These are phyloP conservation scores for Trichocomaceae sp. DNA, from an alignment of 2,329 filamentous ascomycete species.

Conservation along the genomic window DNA sequence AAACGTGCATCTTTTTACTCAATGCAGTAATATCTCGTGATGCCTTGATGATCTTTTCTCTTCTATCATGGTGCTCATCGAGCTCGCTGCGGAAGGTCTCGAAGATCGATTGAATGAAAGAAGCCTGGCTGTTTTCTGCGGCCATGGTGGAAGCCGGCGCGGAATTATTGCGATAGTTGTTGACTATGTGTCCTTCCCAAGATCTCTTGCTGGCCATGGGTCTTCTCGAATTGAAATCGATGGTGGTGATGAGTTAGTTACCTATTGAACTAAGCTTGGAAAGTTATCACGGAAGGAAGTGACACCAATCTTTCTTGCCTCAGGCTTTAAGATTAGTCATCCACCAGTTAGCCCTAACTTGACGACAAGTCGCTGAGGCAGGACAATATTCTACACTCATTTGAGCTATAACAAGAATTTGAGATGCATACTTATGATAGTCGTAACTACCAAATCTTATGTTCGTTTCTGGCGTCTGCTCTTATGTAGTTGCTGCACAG, in stretches of 20 bases:
- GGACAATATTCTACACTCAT: no score
- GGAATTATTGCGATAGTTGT: not conserved
- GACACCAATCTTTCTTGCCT: not conserved
- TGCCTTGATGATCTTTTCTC: constrained; percentile 79
- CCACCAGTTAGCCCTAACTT: not conserved
- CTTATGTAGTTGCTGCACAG: no score
- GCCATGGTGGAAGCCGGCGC: not conserved
- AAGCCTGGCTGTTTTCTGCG: not conserved
- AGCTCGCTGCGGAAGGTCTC: constrained; percentile 77
- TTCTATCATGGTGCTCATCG: constrained; percentile 88
- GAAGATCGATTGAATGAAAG: constrained; percentile 59
- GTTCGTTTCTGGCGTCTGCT: no score
- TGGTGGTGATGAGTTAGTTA: not conserved
- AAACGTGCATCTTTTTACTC: constrained; percentile 87
- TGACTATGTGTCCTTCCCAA: constrained; percentile 12
- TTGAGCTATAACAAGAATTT: no score
- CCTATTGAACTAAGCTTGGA: no score
- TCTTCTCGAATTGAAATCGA: not conserved
- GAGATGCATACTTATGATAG: no score
- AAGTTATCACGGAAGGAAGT: not conserved
- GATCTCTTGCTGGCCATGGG: constrained; percentile 13
- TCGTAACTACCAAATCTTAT: no score
- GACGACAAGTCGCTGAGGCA: not conserved
- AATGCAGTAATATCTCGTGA: constrained; percentile 87
- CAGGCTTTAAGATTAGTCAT: not conserved